Evolutionary conservation across 2,329 filamentous ascomycete genomes (phyloP), one percentile per base, ranked within the genome.

Genomic region (Ciborinia camelliae): DNA sequence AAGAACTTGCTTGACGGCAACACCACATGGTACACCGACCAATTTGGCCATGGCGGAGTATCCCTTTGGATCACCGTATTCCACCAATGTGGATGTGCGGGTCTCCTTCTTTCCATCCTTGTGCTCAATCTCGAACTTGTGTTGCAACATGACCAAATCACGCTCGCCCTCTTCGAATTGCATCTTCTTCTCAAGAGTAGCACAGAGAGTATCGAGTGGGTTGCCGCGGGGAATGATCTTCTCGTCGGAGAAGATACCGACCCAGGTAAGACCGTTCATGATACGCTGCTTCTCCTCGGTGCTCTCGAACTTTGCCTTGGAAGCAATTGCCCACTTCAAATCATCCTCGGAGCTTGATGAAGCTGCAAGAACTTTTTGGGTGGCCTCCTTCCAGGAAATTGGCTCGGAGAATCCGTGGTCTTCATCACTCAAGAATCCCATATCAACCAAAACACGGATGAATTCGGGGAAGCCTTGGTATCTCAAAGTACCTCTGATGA

Each of bases 401-500:
- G 88, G 80, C 69, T 84, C 78, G 75, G 88, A 88, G 79, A 82
- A 84, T 71, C 85, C 82, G 67, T 85, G 79, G 69, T 84, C 80
- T 50, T 86, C 84, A 66, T 96, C 91, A 63, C 82, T 85, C 55
- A 98, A 84, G 85, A 97, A 97, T 70, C 92, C 92, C 67, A 93
- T 90, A 76, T 97, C 90, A 67, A 96, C 92, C 14, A 98, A 86
- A 32, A 88, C 86, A 76, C 89, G 90, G 80, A 97, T 86, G 78
- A 97, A 94, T 77, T 96, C 86, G 3, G 93, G 92, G 85, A 97
- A 97, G 52, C 94, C 92, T 70, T 86, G 83, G 81, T 95, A 98
- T 70, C 94, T 84, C 43, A 97, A 84, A 37, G 92, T 96, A 68
- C 90, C 91, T 60, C 92, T 62, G 76, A 97, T 82, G 73, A 97